Conservation (phyloP, 805 yeast genomes). For the Lachancea thermotolerans region DNA sequence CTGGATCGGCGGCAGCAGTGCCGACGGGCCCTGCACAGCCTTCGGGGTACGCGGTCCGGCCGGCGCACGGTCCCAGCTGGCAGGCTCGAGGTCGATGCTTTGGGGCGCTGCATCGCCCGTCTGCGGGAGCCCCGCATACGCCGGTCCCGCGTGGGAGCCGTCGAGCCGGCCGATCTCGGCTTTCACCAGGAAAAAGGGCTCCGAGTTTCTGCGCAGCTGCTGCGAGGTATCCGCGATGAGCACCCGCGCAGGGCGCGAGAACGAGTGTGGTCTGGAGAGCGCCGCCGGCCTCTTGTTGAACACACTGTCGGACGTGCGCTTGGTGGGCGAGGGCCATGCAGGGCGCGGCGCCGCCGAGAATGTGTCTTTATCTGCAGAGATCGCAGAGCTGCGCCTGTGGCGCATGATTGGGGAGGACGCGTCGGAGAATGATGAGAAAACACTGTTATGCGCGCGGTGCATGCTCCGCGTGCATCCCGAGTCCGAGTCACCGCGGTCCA, state of each 20-base stretch:
- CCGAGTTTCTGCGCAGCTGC: constrained; percentile 25
- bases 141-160: constrained; percentile 13
- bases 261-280: background rate
- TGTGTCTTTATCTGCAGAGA: background rate
- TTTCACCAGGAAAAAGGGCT: constrained; percentile 16
- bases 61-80: too few relatives aligned
- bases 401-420: background rate
- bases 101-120: constrained; percentile 11
- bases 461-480: too few relatives aligned
- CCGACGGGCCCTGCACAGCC: background rate
- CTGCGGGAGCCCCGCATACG: constrained; percentile 21
- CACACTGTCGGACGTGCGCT: too few relatives aligned
- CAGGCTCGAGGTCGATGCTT: background rate
- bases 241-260: background rate
- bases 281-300: too few relatives aligned
- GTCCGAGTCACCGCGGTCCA: too few relatives aligned
- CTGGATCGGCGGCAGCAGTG: background rate
- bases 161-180: constrained; percentile 18
- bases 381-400: background rate
- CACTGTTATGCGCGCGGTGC: too few relatives aligned
- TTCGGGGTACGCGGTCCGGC: background rate
- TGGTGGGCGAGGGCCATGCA: too few relatives aligned
- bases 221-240: constrained; percentile 20
- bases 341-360: too few relatives aligned
- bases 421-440: too few relatives aligned